Percentiles rank a stretch among this genome's conserved stretches.
Conservation (phyloP, 163 green algal species). For the Scenedesmus sp. region DNA sequence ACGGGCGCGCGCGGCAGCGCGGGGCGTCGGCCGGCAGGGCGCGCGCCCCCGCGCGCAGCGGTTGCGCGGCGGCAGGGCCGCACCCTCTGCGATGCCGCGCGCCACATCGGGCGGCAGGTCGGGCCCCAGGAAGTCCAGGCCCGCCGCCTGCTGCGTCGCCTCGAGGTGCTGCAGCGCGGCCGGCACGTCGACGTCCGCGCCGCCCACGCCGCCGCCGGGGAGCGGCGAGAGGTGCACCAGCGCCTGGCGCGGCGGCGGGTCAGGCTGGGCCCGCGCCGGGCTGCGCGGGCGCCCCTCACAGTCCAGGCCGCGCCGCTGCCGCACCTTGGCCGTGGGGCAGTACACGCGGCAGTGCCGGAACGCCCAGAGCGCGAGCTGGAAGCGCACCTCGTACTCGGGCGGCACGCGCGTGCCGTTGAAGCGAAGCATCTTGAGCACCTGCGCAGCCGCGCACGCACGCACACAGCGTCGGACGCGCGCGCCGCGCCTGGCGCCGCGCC, state of each 20-base stretch:
- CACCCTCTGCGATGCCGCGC: conserved; percentile 66
- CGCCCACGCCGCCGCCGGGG: conserved; percentile 64
- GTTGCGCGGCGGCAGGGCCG: neutral
- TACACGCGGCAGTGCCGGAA: conserved; percentile 92
- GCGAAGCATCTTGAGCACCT: conserved; percentile 75
- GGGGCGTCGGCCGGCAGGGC: neutral
- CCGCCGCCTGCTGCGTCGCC: conserved; percentile 37
- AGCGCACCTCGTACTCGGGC: conserved; percentile 81
- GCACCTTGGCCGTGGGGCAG: conserved; percentile 56
- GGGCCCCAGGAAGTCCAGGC: conserved; percentile 74
- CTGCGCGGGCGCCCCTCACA: too few relatives aligned
- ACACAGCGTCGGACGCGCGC: neutral
- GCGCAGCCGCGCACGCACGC: neutral
- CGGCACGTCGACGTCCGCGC: conserved; percentile 60
- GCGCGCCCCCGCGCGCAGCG: neutral
- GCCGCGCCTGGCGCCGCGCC: too few relatives aligned
- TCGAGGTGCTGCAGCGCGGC: conserved; percentile 49
- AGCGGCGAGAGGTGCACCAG: conserved; percentile 75
- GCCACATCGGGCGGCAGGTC: conserved; percentile 60
- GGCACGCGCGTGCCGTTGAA: conserved; percentile 86
- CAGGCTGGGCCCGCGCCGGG: too few relatives aligned
- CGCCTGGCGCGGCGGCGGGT: neutral
- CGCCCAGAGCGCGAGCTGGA: conserved; percentile 91
- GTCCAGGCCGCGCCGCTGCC: neutral
- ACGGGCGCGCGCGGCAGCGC: neutral